These are phyloP conservation scores for Globisporangium camurandrum DNA, from an alignment of 352 stramenopile genomes.

Conservation along the genomic window DNA sequence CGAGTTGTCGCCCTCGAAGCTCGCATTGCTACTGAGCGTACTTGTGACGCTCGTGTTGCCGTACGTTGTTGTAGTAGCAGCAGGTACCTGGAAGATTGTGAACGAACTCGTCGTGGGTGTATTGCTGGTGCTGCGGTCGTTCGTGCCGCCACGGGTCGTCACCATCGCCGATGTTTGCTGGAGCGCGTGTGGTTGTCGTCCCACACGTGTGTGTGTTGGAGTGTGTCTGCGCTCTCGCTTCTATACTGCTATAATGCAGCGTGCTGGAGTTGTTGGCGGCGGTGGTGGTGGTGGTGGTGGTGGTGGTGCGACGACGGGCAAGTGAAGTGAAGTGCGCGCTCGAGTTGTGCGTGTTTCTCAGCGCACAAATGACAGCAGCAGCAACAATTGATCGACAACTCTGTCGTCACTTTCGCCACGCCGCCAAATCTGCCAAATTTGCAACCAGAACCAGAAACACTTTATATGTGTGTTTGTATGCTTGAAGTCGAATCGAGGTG, in stretches of 20 bases:
- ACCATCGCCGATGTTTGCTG: neutral
- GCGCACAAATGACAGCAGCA: too few species aligned
- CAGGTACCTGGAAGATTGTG: slow-evolving; percentile 62
- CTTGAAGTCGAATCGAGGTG: too few species aligned
- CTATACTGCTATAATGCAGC: too few species aligned
- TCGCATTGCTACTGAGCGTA: slow-evolving; percentile 10
- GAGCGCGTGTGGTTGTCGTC: neutral
- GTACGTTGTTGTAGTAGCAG: slow-evolving; percentile 6
- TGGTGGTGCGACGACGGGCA: too few species aligned
- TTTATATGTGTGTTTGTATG: too few species aligned
- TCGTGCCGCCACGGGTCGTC: neutral
- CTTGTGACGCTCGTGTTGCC: slow-evolving; percentile 4
- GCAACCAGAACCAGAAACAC: too few species aligned
- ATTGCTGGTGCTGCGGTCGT: slow-evolving; percentile 10
- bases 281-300: neutral
- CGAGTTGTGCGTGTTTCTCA: too few species aligned
- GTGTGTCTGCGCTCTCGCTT: neutral
- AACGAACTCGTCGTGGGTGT: too few species aligned
- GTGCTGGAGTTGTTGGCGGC: neutral
- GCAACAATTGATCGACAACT: too few species aligned
- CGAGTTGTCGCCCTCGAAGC: slow-evolving; percentile 7
- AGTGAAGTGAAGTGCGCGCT: too few species aligned
- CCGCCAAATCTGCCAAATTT: too few species aligned
- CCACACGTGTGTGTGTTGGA: neutral
- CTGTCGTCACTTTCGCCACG: too few species aligned